These are phyloP conservation scores for Blastobotrys persicus DNA, from an alignment of 1,139 yeast genomes.

Conservation along the genomic window DNA sequence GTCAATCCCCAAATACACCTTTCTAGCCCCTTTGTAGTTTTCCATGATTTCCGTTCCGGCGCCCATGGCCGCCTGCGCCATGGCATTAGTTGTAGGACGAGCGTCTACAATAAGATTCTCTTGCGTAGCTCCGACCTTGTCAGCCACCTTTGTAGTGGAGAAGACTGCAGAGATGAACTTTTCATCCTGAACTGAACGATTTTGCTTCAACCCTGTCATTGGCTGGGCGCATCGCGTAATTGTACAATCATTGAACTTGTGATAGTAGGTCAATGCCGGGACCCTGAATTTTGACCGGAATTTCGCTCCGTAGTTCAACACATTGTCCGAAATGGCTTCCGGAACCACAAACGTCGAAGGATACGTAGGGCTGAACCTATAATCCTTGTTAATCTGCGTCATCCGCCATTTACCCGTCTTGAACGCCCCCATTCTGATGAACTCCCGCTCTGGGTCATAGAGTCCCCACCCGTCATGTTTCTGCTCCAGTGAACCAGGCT, in stretches of 20 bases:
- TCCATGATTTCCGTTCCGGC: constrained; percentile 96
- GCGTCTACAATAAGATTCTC: constrained; percentile 83
- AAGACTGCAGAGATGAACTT: constrained; percentile 73
- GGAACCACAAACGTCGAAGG: constrained; percentile 73
- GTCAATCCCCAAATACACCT: constrained; percentile 85
- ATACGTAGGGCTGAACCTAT: constrained; percentile 71
- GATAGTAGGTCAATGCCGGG: constrained; percentile 78
- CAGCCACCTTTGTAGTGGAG: constrained; percentile 32
- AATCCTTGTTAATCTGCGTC: constrained; percentile 60
- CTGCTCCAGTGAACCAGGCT: constrained; percentile 56
- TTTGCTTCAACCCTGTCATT: constrained; percentile 83
- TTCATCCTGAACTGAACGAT: constrained; percentile 89
- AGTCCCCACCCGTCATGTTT: constrained; percentile 66
- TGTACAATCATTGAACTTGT: constrained; percentile 64
- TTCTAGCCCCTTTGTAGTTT: constrained; percentile 63
- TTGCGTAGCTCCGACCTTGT: constrained; percentile 34
- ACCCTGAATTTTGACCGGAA: constrained; percentile 82
- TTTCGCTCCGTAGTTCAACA: constrained; percentile 76
- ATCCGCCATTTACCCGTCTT: constrained; percentile 59
- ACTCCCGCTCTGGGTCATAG: constrained; percentile 64
- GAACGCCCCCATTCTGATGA: constrained; percentile 51
- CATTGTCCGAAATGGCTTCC: constrained; percentile 69
- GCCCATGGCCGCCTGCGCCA: constrained; percentile 95
- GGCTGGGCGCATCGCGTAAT: constrained; percentile 94
- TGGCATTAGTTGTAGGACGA: constrained; percentile 88